Conservation (phyloP, 2,329 filamentous ascomycete genomes). For the Sordariomycetes sp. region DNA sequence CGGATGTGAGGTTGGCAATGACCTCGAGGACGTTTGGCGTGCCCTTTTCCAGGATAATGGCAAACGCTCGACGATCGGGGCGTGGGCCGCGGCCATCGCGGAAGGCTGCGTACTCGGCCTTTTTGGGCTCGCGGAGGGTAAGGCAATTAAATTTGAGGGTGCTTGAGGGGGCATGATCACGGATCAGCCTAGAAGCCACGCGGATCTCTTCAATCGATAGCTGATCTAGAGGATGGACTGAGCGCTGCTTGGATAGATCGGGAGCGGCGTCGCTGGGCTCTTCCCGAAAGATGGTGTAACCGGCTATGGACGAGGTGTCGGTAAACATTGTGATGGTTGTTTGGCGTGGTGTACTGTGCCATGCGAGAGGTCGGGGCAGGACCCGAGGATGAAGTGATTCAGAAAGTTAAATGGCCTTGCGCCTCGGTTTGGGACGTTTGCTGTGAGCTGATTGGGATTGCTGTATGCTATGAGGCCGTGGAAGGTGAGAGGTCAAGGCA, state of each 20-base stretch:
- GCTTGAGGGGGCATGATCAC: slow-evolving; percentile 22
- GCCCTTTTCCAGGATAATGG: slow-evolving; percentile 35
- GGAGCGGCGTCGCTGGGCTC: slow-evolving; percentile 26
- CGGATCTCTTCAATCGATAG: slow-evolving; percentile 46
- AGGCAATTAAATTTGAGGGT: slow-evolving; percentile 49
- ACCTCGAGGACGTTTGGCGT: slow-evolving; percentile 35
- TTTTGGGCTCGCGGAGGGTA: slow-evolving; percentile 56
- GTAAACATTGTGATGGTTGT: slow-evolving; percentile 24
- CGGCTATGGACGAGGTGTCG: slow-evolving; percentile 32
- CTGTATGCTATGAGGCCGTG: not conserved
- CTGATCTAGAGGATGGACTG: slow-evolving; percentile 35
- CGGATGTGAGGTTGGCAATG: slow-evolving; percentile 36
- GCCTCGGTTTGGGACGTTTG: not conserved
- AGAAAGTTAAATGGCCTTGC: not conserved
- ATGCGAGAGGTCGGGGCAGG: not conserved
- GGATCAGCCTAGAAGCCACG: slow-evolving; percentile 37
- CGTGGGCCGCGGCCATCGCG: slow-evolving; percentile 38
- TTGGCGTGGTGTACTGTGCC: not conserved
- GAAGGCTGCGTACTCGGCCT: slow-evolving; percentile 54
- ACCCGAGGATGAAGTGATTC: not conserved
- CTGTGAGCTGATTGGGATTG: not conserved
- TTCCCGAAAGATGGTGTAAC: slow-evolving; percentile 35
- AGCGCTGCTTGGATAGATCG: slow-evolving; percentile 18
- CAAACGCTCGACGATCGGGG: slow-evolving; percentile 38
- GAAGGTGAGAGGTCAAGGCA: not conserved